Base-by-base conservation (phyloP, 2,329 filamentous ascomycete species). In the Dendrostoma leiphaemia region DNA sequence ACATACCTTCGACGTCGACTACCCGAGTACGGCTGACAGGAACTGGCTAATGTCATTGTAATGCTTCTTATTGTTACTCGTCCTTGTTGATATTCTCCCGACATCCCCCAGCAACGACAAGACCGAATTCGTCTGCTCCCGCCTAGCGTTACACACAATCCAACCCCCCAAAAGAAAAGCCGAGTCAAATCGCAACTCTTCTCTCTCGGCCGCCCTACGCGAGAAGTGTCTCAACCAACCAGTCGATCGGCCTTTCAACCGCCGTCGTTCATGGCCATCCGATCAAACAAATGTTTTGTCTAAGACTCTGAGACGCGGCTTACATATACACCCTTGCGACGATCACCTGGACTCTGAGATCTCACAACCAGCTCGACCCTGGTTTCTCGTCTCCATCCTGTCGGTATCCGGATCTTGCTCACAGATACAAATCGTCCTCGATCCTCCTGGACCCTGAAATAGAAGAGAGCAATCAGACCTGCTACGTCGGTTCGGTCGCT, bases 251-350 rank as follows among this genome's bases (percentile, higher is more conserved):
- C 51, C 26, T 37, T 10, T 34, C 46, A 32, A 41, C 29, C 26
- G 29, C 40, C 46, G 50, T 23, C 29, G n/a, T 41, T 46, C 53
- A 47, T 51, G 41, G 41, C 53, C 44, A 54, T 51, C 46, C 31
- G 15, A 23, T 50, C 51, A 41, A 15, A 26, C 21, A 41, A 48
- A 37, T 53, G 45, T 48, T 50, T 53, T 53, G 54, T 56, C 50
- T 47, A 29, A 48, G 34, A 54, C 46, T 57, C 46, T 54, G 46
- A 57, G 54, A 57, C 54, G 48, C 31, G n/a, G n/a, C 23, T 7
- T 17, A 9, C n/a, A 26, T 26, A 12, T n/a, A 24, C 10, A 19
- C 12, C 45, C 45, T 23, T n/a, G 29, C 21, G 24, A 17, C 45
- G 45, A 47, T 47, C 28, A 32, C 21, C 19, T 34, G 6, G 31